Evolutionary conservation across 2,329 filamentous ascomycete species (phyloP), one percentile per base, ranked within the genome.

Genomic region (Aspergillus fumigatus): DNA sequence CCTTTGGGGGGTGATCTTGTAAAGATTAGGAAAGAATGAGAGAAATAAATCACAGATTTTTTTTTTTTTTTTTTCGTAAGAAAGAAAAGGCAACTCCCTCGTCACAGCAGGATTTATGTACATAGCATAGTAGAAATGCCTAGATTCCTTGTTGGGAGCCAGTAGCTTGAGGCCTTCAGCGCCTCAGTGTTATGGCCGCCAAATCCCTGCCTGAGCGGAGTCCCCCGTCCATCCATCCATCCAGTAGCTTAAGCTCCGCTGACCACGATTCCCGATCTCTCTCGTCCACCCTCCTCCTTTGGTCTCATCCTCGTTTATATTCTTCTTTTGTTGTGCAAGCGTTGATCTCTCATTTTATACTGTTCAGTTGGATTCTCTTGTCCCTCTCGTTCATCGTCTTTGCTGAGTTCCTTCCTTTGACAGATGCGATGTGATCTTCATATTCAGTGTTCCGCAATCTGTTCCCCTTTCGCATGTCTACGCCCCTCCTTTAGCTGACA

Each of bases 401-500:
- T 25, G 43, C 26, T 14, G 23, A 11, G 58, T 57, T 64, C 59
- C 56, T 62, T 58, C 54, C 56, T 53, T 53, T 50, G 50, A 54
- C 49, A 58, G 64, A 66, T 72, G 63, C 67, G 61, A 71, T 73
- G 70, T 72, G 65, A 70, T 64, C 61, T 62, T 14, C 4, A 21
- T 47, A 10, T 26, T 55, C 53, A 51, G 45, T 59, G 54, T 58
- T 56, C 55, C 58, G 52, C 60, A 61, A 61, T 53, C 59, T 60
- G 61, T 65, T 61, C 53, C 51, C 56, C 59, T 62, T 54, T 62
- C 62, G 48, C 59, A 52, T 53, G 50, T 35, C 52, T 51, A 55
- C 50, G 23, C 48, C 54, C 45, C 52, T 60, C 21, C 43, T 26
- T 47, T 5, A 47, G 21, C 43, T 47, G 43, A 47, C 23, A 47